These are phyloP conservation scores for Metschnikowia lochheadii DNA, from an alignment of 805 yeast species.

Conservation along the genomic window DNA sequence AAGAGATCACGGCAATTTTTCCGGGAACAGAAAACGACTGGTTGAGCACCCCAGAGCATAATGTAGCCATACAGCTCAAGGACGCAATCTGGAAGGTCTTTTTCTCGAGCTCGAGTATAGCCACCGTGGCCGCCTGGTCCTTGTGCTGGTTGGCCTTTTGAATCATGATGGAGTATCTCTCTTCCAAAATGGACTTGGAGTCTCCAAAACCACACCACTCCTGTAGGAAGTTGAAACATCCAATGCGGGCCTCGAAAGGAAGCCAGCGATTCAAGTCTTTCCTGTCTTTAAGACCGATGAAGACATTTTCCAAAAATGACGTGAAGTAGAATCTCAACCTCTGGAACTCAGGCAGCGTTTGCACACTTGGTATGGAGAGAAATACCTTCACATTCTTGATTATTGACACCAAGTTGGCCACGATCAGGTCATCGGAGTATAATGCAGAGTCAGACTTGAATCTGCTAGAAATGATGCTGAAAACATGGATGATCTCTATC, in stretches of 20 bases:
- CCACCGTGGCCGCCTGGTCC: conserved; percentile 51
- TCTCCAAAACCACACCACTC: conserved; percentile 96
- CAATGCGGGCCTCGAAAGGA: conserved; percentile 82
- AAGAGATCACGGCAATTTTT: conserved; percentile 53
- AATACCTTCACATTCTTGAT: conserved; percentile 60
- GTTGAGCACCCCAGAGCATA: conserved; percentile 72
- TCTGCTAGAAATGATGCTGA: conserved; percentile 63
- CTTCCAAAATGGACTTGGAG: conserved; percentile 53
- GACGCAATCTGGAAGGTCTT: conserved; percentile 66
- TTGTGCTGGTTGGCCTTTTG: conserved; percentile 36
- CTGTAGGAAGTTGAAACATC: conserved; percentile 75
- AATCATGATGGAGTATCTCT: conserved; percentile 60
- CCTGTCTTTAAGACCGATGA: conserved; percentile 46
- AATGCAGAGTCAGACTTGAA: conserved; percentile 48
- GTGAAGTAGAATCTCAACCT: conserved; percentile 78
- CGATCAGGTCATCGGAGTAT: conserved; percentile 63
- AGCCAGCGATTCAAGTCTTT: conserved; percentile 49
- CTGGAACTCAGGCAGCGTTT: conserved; percentile 67
- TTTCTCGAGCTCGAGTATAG: conserved; percentile 77
- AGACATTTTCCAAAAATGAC: conserved; percentile 74
- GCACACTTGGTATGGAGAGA: conserved; percentile 53
- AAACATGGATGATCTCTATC: conserved; percentile 73
- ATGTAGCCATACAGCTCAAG: conserved; percentile 76
- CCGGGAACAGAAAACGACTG: conserved; percentile 44
- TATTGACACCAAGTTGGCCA: conserved; percentile 58